Evolutionary conservation across 2,329 filamentous ascomycete genomes (phyloP).

Genomic region (Helotiales sp.): DNA sequence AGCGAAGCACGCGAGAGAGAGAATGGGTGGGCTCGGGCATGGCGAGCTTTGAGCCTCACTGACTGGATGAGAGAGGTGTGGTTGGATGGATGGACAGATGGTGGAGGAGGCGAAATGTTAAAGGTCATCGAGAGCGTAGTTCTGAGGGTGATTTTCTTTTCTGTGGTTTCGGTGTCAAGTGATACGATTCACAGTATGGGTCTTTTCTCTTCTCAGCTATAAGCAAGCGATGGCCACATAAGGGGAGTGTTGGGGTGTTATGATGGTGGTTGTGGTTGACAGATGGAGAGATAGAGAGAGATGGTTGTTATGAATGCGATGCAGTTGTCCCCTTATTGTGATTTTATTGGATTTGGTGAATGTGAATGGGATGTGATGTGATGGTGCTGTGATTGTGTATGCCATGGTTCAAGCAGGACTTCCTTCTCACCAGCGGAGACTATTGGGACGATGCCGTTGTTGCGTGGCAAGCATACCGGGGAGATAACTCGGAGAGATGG

Average conservation of each 20-base stretch:
- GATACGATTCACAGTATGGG: constrained; percentile 6
- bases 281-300: background rate
- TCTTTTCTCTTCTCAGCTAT: background rate
- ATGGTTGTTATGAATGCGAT: constrained; percentile 32
- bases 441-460: no score
- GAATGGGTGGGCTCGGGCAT: background rate
- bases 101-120: constrained; percentile 14
- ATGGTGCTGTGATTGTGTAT: background rate
- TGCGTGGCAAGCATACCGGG: no score
- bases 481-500: no score
- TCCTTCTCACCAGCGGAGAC: no score
- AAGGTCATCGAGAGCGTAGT: constrained; percentile 20
- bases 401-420: no score
- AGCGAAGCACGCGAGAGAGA: background rate
- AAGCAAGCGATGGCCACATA: constrained; percentile 3
- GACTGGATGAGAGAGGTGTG: constrained; percentile 1
- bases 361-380: background rate
- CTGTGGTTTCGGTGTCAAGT: constrained; percentile 25
- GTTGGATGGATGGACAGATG: constrained; percentile 2
- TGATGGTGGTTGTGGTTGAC: background rate
- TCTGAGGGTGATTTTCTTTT: background rate
- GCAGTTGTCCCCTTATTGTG: constrained; percentile 24
- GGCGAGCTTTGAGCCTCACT: background rate
- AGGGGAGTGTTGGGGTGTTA: constrained; percentile 33
- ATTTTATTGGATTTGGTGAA: background rate